Base-by-base conservation (phyloP, 2,329 filamentous ascomycete genomes). In the Penicillium polonicum region DNA sequence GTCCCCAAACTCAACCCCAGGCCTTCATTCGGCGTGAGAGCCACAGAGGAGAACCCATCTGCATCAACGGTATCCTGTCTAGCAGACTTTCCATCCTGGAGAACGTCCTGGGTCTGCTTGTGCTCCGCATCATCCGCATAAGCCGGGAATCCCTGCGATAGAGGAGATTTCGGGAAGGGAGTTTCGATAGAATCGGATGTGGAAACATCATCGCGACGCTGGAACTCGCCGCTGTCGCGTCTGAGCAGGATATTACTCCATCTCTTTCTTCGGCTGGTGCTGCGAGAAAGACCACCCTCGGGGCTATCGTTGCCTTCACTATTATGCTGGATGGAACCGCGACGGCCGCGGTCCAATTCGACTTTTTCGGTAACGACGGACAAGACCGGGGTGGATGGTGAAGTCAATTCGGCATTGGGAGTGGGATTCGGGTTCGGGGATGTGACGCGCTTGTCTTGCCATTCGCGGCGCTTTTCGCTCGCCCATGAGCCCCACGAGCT, bases 401-500 rank as follows among this genome's bases (percentile, higher is more conserved):
- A 66, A 15, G 35, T 48, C 15, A 29, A 13, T 4, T 33, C 33
- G 39, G 38, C 3, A 17, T 31, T 23, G 53, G 48, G 17, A 1
- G 6, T 31, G 17, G 43, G 31, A 21, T 45, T 60, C 3, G 60
- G 55, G n/a, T 4, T 58, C 0, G 68, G 61, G 2, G 71, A 65
- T 19, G 65, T 57, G 15, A 60, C 61, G 51, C 72, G 74, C 56
- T 73, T 74, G 25, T 77, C 74, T 59, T 77, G 74, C 78, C 77
- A 81, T 60, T 76, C 78, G 60, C 74, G 78, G 31, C 73, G 74
- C 65, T 76, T 76, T 55, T 80, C 79, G 59, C 68, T 75, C 5
- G 85, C 85, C 85, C 85, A 88, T 1, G 79, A 74, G 5, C 85
- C 80, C 85, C 85, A 88, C 0, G 83, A 85, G 55, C 81, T 85